Evolutionary conservation across 768 basidiomycete genomes (phyloP), one percentile per base, ranked within the genome.

Genomic region (Psilocybe cubensis): DNA sequence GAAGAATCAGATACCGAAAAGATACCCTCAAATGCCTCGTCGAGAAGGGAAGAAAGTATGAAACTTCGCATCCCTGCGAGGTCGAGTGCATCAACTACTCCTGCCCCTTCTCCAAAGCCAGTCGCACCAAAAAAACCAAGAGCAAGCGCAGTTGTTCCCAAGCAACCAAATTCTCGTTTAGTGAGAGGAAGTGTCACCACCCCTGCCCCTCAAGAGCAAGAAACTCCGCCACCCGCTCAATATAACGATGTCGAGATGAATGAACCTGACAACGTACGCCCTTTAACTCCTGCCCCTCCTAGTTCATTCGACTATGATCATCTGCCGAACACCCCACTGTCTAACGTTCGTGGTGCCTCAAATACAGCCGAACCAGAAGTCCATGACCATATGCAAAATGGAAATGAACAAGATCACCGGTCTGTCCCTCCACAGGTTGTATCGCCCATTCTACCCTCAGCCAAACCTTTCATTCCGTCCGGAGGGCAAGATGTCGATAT

Each of bases 31-130:
- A 24, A 43, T 17, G 52, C 52, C 23, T 18, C 58, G 12, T 48
- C 60, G 2, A 70, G 58, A 61, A 68, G 67, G 59, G 69, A 76
- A 52, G 69, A 75, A 56, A 72, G 65, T 43, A 64, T 75, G 51
- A 80, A 77, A 64, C 63, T 77, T 5, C 65, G 66, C 17, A 48
- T 66, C 44, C 63, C 61, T 53, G 61, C 71, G 3, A 67, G 72
- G 29, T 63, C 66, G 43, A 66, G 69, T 56, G 55, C 60, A 40
- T 64, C 70, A 31, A 57, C 58, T 43, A 59, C 66, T 11, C 59
- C 67, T 40, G 61, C 64, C 8, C 62, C 70, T 11, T 64, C 65
- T 40, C 65, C 68, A 27, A 63, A 59, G 35, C 63, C 57, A 12
- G 56, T 58, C 10, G 43, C 60, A 35, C 56, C 65, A 23, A 73